phyloP scores from a whole-genome alignment of 2,329 filamentous ascomycete species.

The Neopestalotiopsis sp. region DNA sequence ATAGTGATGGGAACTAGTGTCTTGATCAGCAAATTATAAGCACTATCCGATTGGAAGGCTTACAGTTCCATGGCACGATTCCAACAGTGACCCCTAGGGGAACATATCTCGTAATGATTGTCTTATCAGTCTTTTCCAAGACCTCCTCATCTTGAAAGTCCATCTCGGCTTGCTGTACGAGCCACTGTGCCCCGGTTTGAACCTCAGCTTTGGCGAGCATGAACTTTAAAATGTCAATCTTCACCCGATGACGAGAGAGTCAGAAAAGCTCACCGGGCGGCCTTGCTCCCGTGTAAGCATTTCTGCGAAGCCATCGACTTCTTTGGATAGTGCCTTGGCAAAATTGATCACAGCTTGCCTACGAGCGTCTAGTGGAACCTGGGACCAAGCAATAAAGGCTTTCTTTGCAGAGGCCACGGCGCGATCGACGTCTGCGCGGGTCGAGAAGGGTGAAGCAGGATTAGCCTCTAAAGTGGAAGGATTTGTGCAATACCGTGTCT shows the following conservation, averaged over 20 bases:
- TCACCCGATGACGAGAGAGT: not conserved
- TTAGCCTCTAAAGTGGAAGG: slow-evolving; percentile 55
- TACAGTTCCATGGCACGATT: slow-evolving; percentile 59
- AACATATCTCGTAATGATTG: slow-evolving; percentile 29
- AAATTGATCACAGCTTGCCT: slow-evolving; percentile 28
- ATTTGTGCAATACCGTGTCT: slow-evolving; percentile 55
- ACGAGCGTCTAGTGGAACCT: slow-evolving; percentile 38
- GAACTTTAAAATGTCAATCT: not conserved
- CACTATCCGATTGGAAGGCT: not conserved
- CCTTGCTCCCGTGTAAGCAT: slow-evolving; percentile 26
- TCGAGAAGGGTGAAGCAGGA: slow-evolving; percentile 55
- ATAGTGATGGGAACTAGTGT: not conserved
- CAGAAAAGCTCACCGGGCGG: slow-evolving; percentile 21
- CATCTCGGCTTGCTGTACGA: slow-evolving; percentile 28
- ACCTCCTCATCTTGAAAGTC: slow-evolving; percentile 41
- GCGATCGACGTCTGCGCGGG: slow-evolving; percentile 53
- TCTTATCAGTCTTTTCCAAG: slow-evolving; percentile 40
- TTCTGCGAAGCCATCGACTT: slow-evolving; percentile 20
- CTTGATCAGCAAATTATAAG: not conserved
- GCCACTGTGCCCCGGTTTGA: slow-evolving; percentile 27
- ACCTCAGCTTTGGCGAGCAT: not conserved
- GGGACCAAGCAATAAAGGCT: slow-evolving; percentile 53
- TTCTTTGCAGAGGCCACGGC: slow-evolving; percentile 53
- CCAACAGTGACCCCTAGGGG: slow-evolving; percentile 48
- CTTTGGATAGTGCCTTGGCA: slow-evolving; percentile 26